These are phyloP conservation scores for Acacia melanoxylon DNA, from an alignment of 306 rosid genomes.

Conservation along the genomic window DNA sequence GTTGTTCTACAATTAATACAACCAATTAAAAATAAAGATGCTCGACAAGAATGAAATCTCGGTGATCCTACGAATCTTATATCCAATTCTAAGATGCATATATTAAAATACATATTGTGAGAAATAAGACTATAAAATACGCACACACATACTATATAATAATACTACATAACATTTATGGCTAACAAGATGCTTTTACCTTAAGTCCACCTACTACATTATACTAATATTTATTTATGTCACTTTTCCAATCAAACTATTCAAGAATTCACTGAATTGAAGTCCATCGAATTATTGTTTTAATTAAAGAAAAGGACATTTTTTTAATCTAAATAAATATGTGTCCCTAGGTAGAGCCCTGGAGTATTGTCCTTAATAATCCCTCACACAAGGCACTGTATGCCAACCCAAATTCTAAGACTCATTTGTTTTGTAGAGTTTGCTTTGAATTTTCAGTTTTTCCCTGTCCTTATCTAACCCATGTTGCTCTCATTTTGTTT, in stretches of 20 bases:
- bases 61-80: background rate
- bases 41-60: slow-evolving; percentile 1
- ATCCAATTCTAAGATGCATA: too few species aligned
- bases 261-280: background rate
- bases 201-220: background rate
- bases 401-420: background rate
- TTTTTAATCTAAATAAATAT: background rate
- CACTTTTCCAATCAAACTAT: background rate
- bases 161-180: background rate
- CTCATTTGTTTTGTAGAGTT: background rate
- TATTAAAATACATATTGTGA: background rate
- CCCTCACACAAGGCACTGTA: background rate
- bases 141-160: background rate
- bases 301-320: background rate
- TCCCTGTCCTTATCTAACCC: background rate
- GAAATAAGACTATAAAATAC: background rate
- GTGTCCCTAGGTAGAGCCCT: background rate
- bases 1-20: background rate
- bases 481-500: background rate
- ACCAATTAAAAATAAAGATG: background rate
- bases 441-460: background rate
- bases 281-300: background rate
- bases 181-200: background rate
- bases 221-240: background rate
- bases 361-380: background rate